phyloP scores from a whole-genome alignment of 306 rosid genomes.

The Trifolium dubium region DNA sequence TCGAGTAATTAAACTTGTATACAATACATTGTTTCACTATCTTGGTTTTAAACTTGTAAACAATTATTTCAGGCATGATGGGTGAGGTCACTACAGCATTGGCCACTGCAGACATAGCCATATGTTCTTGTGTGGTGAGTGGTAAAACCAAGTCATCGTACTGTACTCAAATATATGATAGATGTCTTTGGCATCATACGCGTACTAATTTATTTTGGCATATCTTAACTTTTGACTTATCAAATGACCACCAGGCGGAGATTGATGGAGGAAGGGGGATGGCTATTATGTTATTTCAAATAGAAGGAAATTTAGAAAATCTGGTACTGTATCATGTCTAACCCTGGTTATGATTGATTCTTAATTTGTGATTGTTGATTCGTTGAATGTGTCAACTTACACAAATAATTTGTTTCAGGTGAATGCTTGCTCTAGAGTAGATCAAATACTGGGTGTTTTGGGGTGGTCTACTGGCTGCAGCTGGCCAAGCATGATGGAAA shows the following conservation, averaged over 20 bases:
- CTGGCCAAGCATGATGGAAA: slow-evolving; percentile 74
- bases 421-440: slow-evolving; percentile 68
- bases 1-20: background rate
- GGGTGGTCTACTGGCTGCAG: slow-evolving; percentile 99
- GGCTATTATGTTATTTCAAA: slow-evolving; percentile 86
- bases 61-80: slow-evolving; percentile 81
- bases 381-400: slow-evolving; percentile 38
- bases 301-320: slow-evolving; percentile 74
- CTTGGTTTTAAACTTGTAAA: slow-evolving; percentile 37
- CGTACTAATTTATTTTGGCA: slow-evolving; percentile 31
- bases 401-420: slow-evolving; percentile 55
- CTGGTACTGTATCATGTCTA: slow-evolving; percentile 63
- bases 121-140: slow-evolving; percentile 98
- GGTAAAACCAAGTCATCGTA: slow-evolving; percentile 40
- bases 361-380: slow-evolving; percentile 10
- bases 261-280: slow-evolving; percentile 92
- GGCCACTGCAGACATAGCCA: slow-evolving; percentile 77
- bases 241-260: slow-evolving; percentile 88
- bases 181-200: slow-evolving; percentile 24
- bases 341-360: slow-evolving; percentile 27
- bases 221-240: slow-evolving; percentile 38
- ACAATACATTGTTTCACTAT: slow-evolving; percentile 9
- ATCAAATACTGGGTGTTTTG: slow-evolving; percentile 75
- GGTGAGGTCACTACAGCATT: slow-evolving; percentile 85
- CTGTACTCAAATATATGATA: slow-evolving; percentile 32